Conservation (phyloP, 176 grass and related monocot species). For the Aegilops bicornis region DNA sequence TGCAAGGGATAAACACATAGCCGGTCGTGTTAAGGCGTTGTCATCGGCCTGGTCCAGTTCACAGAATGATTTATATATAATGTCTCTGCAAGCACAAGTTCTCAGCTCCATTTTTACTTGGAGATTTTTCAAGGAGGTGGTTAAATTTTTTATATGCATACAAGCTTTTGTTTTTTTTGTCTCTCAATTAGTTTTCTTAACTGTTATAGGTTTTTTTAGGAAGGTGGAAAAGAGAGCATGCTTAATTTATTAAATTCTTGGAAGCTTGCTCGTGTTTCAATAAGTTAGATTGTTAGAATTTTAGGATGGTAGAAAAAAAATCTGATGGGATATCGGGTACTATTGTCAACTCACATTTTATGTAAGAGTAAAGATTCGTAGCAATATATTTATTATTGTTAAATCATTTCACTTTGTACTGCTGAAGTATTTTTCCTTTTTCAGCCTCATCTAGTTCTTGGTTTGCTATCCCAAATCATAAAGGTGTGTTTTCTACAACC, state of each 20-base stretch:
- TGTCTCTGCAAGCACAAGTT: not conserved
- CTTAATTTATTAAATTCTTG: not conserved
- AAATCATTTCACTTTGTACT: conserved; percentile 1
- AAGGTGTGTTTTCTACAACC: conserved; percentile 55
- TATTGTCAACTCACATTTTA: not conserved
- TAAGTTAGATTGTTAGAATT: not conserved
- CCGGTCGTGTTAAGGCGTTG: not conserved
- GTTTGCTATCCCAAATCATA: conserved; percentile 96
- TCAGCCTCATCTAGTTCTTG: conserved; percentile 97
- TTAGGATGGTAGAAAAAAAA: not conserved
- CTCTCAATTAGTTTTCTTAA: not conserved
- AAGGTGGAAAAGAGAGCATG: not conserved
- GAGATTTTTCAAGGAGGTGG: not conserved
- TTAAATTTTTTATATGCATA: not conserved
- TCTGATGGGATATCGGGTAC: not conserved
- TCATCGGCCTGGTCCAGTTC: not conserved
- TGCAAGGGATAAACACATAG: not conserved
- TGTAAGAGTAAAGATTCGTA: not conserved
- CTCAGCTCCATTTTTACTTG: not conserved
- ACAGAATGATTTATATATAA: not conserved
- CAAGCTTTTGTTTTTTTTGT: not conserved
- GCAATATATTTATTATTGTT: not conserved
- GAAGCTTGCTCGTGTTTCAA: not conserved
- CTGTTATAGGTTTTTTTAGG: not conserved
- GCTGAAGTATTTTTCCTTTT: conserved; percentile 31